Percentiles rank a stretch among this genome's conserved stretches.
Evolutionary conservation across 1,284 basidiomycete species (phyloP).

Genomic region (Leccinum fuscescens): DNA sequence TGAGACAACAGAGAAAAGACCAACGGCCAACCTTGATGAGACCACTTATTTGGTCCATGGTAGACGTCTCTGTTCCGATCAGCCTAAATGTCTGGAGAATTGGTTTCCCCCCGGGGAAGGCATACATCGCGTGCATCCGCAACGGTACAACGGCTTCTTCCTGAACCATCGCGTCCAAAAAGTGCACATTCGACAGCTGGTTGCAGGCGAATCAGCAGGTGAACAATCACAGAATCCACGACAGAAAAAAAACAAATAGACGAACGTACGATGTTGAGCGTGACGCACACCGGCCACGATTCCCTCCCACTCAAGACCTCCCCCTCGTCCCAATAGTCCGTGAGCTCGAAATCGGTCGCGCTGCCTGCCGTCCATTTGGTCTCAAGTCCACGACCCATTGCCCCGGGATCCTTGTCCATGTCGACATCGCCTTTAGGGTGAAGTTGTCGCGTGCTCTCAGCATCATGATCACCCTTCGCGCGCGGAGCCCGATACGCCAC

Average conservation of each 20-base stretch:
- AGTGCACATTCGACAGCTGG: constrained; percentile 55
- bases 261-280: constrained; percentile 63
- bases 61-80: constrained; percentile 56
- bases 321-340: constrained; percentile 83
- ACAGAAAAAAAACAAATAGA: background rate
- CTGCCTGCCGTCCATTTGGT: constrained; percentile 42
- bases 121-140: constrained; percentile 59
- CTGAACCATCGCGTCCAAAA: constrained; percentile 63
- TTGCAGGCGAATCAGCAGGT: background rate
- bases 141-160: constrained; percentile 65
- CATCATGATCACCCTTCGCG: constrained; percentile 17
- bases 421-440: constrained; percentile 26
- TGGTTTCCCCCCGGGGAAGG: constrained; percentile 46
- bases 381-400: constrained; percentile 42
- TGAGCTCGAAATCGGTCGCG: constrained; percentile 73
- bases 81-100: constrained; percentile 60
- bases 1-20: background rate
- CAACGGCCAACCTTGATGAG: constrained; percentile 48
- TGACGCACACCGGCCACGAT: constrained; percentile 71
- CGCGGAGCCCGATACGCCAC: constrained; percentile 55
- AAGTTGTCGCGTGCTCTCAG: background rate
- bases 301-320: constrained; percentile 58
- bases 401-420: constrained; percentile 50
- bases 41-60: constrained; percentile 43
- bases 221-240: background rate